Conservation (phyloP, 1,139 yeast species). For the Suhomyces choctaworum region DNA sequence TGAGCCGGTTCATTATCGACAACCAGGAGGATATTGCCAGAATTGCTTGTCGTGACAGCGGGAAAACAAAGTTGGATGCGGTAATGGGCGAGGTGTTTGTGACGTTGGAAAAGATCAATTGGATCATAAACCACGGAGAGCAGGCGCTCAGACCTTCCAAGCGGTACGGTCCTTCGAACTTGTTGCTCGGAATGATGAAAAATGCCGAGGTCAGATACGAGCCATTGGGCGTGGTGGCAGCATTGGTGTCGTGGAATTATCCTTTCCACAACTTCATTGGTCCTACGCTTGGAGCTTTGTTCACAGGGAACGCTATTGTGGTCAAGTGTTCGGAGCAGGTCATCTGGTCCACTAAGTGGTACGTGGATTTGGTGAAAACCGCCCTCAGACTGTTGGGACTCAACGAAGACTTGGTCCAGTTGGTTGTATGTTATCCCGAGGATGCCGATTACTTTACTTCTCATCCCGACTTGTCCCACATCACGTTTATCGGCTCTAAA, state of each 20-base stretch:
- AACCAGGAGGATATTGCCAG: conserved; percentile 87
- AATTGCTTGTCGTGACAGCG: conserved; percentile 94
- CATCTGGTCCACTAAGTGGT: conserved; percentile 89
- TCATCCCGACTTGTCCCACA: conserved; percentile 78
- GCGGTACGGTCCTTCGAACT: conserved; percentile 84
- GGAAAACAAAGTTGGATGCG: conserved; percentile 94
- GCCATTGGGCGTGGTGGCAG: conserved; percentile 87
- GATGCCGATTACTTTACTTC: conserved; percentile 84
- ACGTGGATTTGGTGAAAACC: conserved; percentile 63
- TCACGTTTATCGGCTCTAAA: conserved; percentile 94
- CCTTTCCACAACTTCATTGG: conserved; percentile 93
- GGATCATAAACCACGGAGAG: conserved; percentile 87
- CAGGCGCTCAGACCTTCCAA: conserved; percentile 64
- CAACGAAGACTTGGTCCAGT: conserved; percentile 80
- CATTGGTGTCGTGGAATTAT: conserved; percentile 94
- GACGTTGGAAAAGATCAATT: conserved; percentile 84
- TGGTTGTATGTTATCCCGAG: conserved; percentile 76
- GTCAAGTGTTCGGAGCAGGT: conserved; percentile 95
- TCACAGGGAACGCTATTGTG: conserved; percentile 87
- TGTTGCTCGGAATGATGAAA: conserved; percentile 69
- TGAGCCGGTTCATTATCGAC: conserved; percentile 68
- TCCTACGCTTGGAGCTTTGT: conserved; percentile 83
- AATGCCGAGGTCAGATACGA: conserved; percentile 92
- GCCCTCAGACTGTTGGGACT: conserved; percentile 73
- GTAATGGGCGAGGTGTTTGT: conserved; percentile 95